phyloP scores from a whole-genome alignment of 148 eudicot species.

The Silene uniflora region DNA sequence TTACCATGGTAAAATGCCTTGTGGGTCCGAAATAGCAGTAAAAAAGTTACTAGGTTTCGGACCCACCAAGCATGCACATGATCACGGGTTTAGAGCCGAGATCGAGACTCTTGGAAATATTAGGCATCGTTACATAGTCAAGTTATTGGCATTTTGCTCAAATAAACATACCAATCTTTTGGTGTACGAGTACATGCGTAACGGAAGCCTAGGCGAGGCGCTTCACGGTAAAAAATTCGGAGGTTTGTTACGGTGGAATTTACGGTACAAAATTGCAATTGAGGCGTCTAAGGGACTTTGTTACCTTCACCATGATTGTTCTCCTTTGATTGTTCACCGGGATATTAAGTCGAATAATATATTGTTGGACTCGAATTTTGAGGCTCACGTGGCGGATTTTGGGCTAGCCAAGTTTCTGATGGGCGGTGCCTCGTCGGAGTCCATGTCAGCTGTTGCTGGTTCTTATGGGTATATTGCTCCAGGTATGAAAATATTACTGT shows the following conservation, averaged over 20 bases:
- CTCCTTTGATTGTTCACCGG: constrained; percentile 83
- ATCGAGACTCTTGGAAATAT: constrained; percentile 84
- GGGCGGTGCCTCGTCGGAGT: constrained; percentile 69
- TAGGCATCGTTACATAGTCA: constrained; percentile 84
- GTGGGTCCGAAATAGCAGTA: constrained; percentile 84
- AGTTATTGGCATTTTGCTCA: constrained; percentile 77
- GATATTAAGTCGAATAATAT: constrained; percentile 94
- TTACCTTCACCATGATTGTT: constrained; percentile 94
- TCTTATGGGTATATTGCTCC: constrained; percentile 99
- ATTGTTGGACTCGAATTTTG: constrained; percentile 56
- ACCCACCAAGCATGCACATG: constrained; percentile 60
- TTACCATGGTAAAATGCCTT: constrained; percentile 86
- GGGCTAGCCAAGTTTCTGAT: constrained; percentile 83
- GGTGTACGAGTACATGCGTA: constrained; percentile 92
- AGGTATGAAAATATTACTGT: constrained; percentile 37
- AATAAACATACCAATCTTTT: constrained; percentile 70
- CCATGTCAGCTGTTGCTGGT: constrained; percentile 93
- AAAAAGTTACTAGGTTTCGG: constrained; percentile 76
- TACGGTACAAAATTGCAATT: constrained; percentile 77
- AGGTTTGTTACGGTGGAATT: constrained; percentile 65
- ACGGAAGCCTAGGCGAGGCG: constrained; percentile 93
- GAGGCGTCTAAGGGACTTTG: constrained; percentile 86
- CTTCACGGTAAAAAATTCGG: constrained; percentile 73
- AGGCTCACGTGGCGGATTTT: constrained; percentile 99
- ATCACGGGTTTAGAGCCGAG: constrained; percentile 84